Evolutionary conservation across 176 grass and related monocot genomes (phyloP), one percentile per base, ranked within the genome.

Genomic region (Bromus sterilis): DNA sequence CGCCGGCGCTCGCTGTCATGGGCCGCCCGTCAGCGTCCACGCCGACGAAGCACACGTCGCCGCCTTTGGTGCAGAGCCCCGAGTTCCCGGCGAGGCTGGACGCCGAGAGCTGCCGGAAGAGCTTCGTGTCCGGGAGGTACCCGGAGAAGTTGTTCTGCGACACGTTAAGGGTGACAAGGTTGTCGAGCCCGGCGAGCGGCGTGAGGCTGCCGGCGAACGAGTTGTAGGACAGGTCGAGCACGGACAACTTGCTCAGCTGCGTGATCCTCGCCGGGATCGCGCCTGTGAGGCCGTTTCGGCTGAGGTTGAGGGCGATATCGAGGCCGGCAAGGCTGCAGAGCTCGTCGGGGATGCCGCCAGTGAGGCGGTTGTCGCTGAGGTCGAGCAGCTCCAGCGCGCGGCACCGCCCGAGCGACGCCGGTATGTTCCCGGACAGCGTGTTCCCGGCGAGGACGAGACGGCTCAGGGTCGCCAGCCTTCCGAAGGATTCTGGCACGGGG

Each of bases 61-160:
- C 93, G 13, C 93, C 96, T 26, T 44, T 86, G 7, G 93, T 98
- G 66, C 96, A 98, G 10, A 98, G 91, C 49, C 96, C 96, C 0
- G 84, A 71, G 57, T 98, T 98, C 1, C 90, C 91, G 1, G 84
- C 56, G 9, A 98, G 88, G 75, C 89, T 76, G 5, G 96, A 93
- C 66, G 93, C 31, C 1, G 96, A 91, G 6, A 98, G 75, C 76
- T 98, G 93, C 57, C 93, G 86, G 75, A 98, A 98, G 1, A 98
- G 90, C 86, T 98, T 98, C n/a, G 93, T 98, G 75, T 98, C 92
- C 0, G 96, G 96, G 20, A 98, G 92, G 79, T 91, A 98, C 0
- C 96, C 96, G 12, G 93, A 91, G 76, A 99, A 93, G 80, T 99
- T 98, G 84, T 99, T 99, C 82, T 93, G 89, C 0, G 96, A 99